Base-by-base conservation (phyloP, 106 monocot genomes). In the Alisma plantagoaquatica region DNA sequence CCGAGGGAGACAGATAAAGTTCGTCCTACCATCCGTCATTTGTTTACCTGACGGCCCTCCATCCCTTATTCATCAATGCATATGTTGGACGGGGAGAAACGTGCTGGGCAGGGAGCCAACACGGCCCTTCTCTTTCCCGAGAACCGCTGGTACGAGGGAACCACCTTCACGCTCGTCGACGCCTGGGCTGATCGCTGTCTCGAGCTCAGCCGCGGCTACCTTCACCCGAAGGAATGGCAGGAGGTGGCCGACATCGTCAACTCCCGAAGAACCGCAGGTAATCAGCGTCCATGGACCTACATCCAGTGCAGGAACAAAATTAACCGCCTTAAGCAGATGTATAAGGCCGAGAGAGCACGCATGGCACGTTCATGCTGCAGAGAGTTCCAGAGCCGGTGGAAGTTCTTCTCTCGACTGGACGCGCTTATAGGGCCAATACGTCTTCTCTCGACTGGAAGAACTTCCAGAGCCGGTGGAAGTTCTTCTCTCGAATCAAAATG, bases 121-220 rank as follows among this genome's bases (percentile, higher is more conserved):
- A 75, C 79, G 50, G 69, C 76, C 61, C 49, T 79, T 61, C 87
- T 82, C 4, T 87, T 82, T 60, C 51, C 82, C 4, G 87, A 88
- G 47, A 82, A 88, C 60, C 82, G 87, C 87, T 88, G 87, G 87
- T 82, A 82, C 78, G 50, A 82, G 82, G 14, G 87, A n/a, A n/a
- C 76, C 63, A 90, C 89, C 2, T 73, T 77, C 44, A 74, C 68
- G 38, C 67, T 90, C 35, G 65, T 90, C 46, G 74, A 90, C 23
- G 79, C 83, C 0, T 90, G 89, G 89, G 83, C 83, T 2, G 80
- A 77, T 22, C 79, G 89, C 43, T 90, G 83, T 41, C 28, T 90
- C 22, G 83, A 84, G 61, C 68, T 90, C 32, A 84, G 74, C 55
- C 79, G 89, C 27, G 89, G 89, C 1, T 83, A 77, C 58, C 79